These are phyloP conservation scores for Schoenoplectus tabernaemontani DNA, from an alignment of 202 grass and related monocot species.

Conservation along the genomic window DNA sequence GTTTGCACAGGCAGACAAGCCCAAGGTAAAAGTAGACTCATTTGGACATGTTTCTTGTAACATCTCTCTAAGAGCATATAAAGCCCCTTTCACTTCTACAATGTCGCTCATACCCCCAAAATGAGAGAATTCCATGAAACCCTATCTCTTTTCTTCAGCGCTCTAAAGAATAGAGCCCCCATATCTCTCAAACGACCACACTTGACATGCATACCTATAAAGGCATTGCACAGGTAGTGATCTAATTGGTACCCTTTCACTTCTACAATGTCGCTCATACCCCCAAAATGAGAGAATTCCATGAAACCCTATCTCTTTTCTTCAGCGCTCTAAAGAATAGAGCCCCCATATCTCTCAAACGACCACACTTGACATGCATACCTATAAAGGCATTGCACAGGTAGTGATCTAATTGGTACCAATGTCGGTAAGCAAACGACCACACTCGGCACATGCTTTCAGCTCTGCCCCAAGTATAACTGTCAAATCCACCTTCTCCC, in stretches of 20 bases:
- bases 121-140: conserved; percentile 83
- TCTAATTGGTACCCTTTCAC: conserved; percentile 32
- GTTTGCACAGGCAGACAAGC: conserved; percentile 78
- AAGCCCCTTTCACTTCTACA: conserved; percentile 70
- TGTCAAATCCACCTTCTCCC: conserved; percentile 42
- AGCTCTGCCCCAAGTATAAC: conserved; percentile 45
- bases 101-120: conserved; percentile 67
- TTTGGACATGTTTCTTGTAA: conserved; percentile 47
- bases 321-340: conserved; percentile 38
- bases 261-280: conserved; percentile 65
- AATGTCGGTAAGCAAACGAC: conserved; percentile 42
- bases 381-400: conserved; percentile 52
- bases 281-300: conserved; percentile 84
- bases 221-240: conserved; percentile 45
- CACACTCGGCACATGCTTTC: conserved; percentile 61
- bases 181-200: conserved; percentile 59
- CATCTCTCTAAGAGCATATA: conserved; percentile 61
- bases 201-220: conserved; percentile 80
- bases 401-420: conserved; percentile 28
- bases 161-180: conserved; percentile 43
- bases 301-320: conserved; percentile 52
- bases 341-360: conserved; percentile 52
- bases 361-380: conserved; percentile 82
- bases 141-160: conserved; percentile 42
- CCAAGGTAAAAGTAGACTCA: conserved; percentile 60